phyloP scores from a whole-genome alignment of 1,284 basidiomycete species.

The Leccinum proximum region DNA sequence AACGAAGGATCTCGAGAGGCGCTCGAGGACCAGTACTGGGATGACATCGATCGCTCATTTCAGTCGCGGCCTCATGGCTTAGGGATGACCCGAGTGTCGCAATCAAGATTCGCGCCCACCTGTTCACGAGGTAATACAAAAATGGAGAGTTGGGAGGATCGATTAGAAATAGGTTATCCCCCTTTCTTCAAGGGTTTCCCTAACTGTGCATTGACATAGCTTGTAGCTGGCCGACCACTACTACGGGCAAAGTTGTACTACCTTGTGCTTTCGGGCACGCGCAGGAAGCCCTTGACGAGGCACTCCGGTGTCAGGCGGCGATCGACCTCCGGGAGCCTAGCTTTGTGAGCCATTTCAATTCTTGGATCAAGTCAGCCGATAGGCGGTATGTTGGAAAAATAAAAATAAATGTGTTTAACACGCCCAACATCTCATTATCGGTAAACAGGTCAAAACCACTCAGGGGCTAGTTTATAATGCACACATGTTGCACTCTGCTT shows the following conservation, averaged over 20 bases:
- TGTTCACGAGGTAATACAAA: slow-evolving; percentile 77
- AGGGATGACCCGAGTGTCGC: no score
- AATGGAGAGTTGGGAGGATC: slow-evolving; percentile 80
- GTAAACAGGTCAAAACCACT: slow-evolving; percentile 62
- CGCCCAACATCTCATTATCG: slow-evolving; percentile 6
- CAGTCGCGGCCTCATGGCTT: slow-evolving; percentile 73
- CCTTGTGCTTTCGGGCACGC: slow-evolving; percentile 87
- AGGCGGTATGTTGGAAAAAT: slow-evolving; percentile 49
- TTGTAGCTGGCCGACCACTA: slow-evolving; percentile 81
- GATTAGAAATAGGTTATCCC: slow-evolving; percentile 64
- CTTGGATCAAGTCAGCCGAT: slow-evolving; percentile 85
- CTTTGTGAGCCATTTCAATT: slow-evolving; percentile 83
- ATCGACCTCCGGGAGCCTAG: slow-evolving; percentile 82
- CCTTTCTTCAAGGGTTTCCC: background rate
- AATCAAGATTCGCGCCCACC: slow-evolving; percentile 88
- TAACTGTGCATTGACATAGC: slow-evolving; percentile 36
- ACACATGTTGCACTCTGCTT: slow-evolving; percentile 85
- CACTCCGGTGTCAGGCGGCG: slow-evolving; percentile 67
- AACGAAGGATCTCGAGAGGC: slow-evolving; percentile 66
- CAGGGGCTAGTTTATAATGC: slow-evolving; percentile 96
- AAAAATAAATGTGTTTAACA: slow-evolving; percentile 4
- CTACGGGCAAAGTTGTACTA: slow-evolving; percentile 96
- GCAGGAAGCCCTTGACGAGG: slow-evolving; percentile 79
- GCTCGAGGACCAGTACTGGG: slow-evolving; percentile 85
- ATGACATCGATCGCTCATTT: slow-evolving; percentile 81